Evolutionary conservation across 176 grass and related monocot genomes (phyloP), one percentile per base, ranked within the genome.

Genomic region (Triticum urartu): DNA sequence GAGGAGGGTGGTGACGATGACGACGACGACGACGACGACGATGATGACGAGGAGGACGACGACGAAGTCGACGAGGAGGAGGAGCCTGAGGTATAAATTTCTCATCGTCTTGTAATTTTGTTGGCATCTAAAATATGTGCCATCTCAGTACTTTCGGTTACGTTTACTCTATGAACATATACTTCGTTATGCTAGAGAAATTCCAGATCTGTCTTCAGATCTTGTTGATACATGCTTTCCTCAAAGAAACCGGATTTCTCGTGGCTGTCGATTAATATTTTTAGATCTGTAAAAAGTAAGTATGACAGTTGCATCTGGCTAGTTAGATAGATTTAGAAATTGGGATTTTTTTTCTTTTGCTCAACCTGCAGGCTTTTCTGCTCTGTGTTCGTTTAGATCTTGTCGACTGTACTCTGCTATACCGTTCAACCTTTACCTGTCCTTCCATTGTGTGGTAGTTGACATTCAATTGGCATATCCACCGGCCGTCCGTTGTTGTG

Each of bases 21-120:
- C 0, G 85, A 78, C 1, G 88, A 86, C 4, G 83, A 87, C 4
- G 89, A 90, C 1, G 79, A 90, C 42, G 42, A 43, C 10, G 43
- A 47, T 0, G 89, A 87, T 0, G 89, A 74, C 0, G 89, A 85
- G 0, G 82, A 85, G 0, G 83, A 77, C 0, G 88, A 88, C 0
- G 89, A 88, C 0, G 86, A 85, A 0, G 81, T 24, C 6, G 89
- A 77, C 0, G 77, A 69, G 3, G 89, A 85, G 12, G 85, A 91
- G 24, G 63, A 85, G 2, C 79, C 20, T 28, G 85, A 91, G 89
- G 89, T 91, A 91, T 85, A 88, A 82, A 40, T 39, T 30, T 80
- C 17, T 10, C 10, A 5, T 64, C 67, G 4, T 35, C 69, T 50
- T 1, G 1, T 79, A 11, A 20, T 43, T 17, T 50, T 50, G 47